Conservation (phyloP, 192 early-diverging fungal genomes). For the Coemansia sp. region DNA sequence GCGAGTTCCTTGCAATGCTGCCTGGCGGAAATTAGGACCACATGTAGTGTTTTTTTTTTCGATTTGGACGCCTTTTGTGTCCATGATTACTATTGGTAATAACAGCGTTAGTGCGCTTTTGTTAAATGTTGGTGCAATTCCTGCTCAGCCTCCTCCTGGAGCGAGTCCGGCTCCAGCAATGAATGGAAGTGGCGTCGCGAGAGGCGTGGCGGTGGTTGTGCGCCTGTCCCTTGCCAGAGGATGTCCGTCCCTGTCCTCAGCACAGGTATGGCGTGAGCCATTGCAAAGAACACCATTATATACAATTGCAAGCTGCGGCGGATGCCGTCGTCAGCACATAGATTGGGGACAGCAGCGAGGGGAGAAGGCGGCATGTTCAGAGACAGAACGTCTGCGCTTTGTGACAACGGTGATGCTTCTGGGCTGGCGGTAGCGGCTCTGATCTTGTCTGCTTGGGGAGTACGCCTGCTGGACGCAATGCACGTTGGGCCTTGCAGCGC, state of each 20-base stretch:
- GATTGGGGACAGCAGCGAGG: background rate
- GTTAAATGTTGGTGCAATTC: background rate
- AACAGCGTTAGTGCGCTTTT: background rate
- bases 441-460: background rate
- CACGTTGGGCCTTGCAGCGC: background rate
- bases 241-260: background rate
- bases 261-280: background rate
- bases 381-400: background rate
- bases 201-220: background rate
- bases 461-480: background rate
- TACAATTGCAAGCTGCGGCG: background rate
- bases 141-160: background rate
- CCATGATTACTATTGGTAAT: background rate
- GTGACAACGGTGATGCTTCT: background rate
- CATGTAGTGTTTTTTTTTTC: background rate
- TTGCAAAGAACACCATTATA: background rate
- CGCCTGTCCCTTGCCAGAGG: background rate
- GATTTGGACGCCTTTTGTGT: background rate
- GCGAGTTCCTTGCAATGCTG: constrained; percentile 37
- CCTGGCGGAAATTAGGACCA: constrained; percentile 3
- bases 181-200: background rate
- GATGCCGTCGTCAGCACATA: background rate
- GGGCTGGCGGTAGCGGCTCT: background rate
- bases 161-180: background rate
- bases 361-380: background rate